Percentiles rank a stretch among this genome's conserved stretches.
Conservation (phyloP, 1,284 basidiomycete genomes). For the Ustilago vetiveriae region DNA sequence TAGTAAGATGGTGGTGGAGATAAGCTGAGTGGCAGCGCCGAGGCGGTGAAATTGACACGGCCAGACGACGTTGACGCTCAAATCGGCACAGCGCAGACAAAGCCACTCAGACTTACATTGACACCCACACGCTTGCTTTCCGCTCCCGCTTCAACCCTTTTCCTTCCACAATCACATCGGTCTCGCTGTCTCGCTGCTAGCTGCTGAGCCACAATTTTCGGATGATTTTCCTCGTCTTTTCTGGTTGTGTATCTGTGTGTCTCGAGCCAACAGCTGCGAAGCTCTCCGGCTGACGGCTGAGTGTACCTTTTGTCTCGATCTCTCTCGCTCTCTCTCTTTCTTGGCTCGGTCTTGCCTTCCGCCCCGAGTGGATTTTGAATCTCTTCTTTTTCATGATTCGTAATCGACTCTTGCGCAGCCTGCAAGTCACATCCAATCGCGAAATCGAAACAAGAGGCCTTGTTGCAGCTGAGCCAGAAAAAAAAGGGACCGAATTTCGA, state of each 20-base stretch:
- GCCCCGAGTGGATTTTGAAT: no score
- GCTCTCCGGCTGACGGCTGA: background rate
- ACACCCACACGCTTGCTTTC: slow-evolving; percentile 3
- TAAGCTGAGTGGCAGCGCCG: slow-evolving; percentile 5
- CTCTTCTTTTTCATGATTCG: no score
- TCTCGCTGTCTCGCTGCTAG: background rate
- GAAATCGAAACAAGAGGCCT: no score
- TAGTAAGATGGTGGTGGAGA: slow-evolving; percentile 18
- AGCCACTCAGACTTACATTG: no score
- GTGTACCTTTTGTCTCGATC: background rate
- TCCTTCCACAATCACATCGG: slow-evolving; percentile 2
- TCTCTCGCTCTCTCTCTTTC: background rate
- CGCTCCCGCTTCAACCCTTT: slow-evolving; percentile 2
- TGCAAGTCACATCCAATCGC: no score
- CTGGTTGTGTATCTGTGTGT: background rate
- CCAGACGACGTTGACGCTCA: slow-evolving; percentile 32
- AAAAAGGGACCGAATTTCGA: no score
- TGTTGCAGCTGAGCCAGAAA: no score
- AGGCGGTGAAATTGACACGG: slow-evolving; percentile 3
- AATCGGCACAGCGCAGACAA: slow-evolving; percentile 1
- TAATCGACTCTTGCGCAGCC: no score
- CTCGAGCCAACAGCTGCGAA: background rate
- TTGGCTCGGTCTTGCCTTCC: background rate
- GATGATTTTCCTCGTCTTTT: background rate
- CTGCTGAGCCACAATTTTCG: slow-evolving; percentile 6